phyloP scores from a whole-genome alignment of 2,329 filamentous ascomycete species.

The Cryphonectria carpinicola region DNA sequence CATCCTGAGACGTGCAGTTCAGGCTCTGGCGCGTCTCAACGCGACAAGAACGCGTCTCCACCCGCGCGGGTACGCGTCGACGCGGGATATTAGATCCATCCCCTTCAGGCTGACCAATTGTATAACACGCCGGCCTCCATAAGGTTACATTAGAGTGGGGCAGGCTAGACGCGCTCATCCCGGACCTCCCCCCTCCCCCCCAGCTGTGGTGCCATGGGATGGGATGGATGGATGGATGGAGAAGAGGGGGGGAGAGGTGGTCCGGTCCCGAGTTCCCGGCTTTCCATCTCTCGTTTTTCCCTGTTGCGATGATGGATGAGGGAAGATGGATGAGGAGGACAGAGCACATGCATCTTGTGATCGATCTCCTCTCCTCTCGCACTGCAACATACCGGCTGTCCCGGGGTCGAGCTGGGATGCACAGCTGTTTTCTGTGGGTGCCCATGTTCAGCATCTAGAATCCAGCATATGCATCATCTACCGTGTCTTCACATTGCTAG shows the following conservation, averaged over 20 bases:
- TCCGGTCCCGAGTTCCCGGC: neutral
- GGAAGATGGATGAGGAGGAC: neutral
- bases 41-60: conserved; percentile 8
- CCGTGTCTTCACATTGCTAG: neutral
- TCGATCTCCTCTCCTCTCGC: neutral
- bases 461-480: neutral
- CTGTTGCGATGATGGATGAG: neutral
- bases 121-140: neutral
- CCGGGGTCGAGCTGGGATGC: neutral
- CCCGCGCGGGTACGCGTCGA: neutral
- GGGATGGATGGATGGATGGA: neutral
- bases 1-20: neutral
- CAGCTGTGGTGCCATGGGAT: neutral
- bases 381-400: neutral
- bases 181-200: neutral
- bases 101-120: neutral
- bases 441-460: neutral
- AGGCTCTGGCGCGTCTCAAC: neutral
- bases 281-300: neutral
- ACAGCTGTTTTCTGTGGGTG: neutral
- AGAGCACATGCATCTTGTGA: neutral
- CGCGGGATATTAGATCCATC: neutral
- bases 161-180: neutral
- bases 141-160: neutral
- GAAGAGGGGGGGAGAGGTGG: no score